These are phyloP conservation scores for Erigeron canadensis DNA, from an alignment of 129 eudicot species.

Conservation along the genomic window DNA sequence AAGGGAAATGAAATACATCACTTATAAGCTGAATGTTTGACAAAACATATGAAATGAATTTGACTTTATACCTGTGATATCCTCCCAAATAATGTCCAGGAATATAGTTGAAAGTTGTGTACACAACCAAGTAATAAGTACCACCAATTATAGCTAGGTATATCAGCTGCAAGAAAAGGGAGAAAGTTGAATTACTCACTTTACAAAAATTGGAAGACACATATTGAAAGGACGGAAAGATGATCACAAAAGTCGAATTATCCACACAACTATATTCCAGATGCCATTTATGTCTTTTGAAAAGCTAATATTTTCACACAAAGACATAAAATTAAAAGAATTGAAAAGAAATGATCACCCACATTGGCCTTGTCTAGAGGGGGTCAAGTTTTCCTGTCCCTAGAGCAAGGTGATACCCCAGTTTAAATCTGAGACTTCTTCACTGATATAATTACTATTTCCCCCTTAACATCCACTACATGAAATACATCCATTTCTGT, in stretches of 20 bases:
- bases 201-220: conserved; percentile 3
- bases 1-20: conserved; percentile 1
- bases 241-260: not conserved
- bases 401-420: too few species aligned
- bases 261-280: too few species aligned
- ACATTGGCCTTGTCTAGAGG: too few species aligned
- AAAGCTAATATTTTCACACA: not conserved
- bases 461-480: too few species aligned
- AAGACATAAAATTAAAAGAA: too few species aligned
- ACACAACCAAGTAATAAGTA: conserved; percentile 65
- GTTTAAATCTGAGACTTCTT: too few species aligned
- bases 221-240: not conserved
- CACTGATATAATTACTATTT: too few species aligned
- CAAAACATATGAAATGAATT: conserved; percentile 9
- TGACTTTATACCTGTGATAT: conserved; percentile 61
- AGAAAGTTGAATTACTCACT: not conserved
- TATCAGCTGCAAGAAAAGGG: conserved; percentile 51
- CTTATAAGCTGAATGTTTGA: conserved; percentile 21
- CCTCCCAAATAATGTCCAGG: conserved; percentile 80
- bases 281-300: not conserved
- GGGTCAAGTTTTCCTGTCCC: too few species aligned
- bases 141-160: conserved; percentile 71
- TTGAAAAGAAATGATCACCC: too few species aligned
- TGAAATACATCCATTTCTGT: too few species aligned
- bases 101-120: conserved; percentile 68